A percentile compares a stretch with the other conserved stretches of the same genome.
Conservation (phyloP, 768 basidiomycete species). For the Trametes maxima region DNA sequence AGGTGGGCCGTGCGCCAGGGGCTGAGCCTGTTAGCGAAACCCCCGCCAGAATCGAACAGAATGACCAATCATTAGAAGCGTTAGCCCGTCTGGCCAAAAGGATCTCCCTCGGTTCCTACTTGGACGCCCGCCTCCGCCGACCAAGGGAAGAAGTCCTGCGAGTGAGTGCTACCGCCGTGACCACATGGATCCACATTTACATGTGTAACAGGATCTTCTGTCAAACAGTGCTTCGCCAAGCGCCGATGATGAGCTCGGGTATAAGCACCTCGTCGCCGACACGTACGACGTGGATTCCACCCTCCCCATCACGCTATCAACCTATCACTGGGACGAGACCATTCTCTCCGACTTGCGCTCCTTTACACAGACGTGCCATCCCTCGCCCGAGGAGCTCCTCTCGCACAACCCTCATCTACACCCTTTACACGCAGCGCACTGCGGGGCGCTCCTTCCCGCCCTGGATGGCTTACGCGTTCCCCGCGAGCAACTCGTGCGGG, state of each 20-base stretch:
- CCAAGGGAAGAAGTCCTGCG: slow-evolving; percentile 6
- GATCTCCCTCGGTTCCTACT: slow-evolving; percentile 4
- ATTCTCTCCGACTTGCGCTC: slow-evolving; percentile 9
- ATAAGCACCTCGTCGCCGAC: slow-evolving; percentile 13
- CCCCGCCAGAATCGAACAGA: too few relatives aligned
- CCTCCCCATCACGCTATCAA: slow-evolving; percentile 19
- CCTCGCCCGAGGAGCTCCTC: neutral
- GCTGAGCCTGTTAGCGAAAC: neutral
- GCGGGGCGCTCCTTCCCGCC: slow-evolving; percentile 2
- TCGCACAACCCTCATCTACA: neutral
- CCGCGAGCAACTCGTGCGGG: slow-evolving; percentile 12
- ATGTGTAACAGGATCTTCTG: slow-evolving; percentile 12
- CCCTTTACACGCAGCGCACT: slow-evolving; percentile 11
- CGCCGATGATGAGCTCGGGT: slow-evolving; percentile 25
- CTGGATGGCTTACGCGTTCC: slow-evolving; percentile 17
- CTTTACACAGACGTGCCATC: neutral
- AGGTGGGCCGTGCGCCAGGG: neutral
- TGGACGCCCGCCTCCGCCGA: slow-evolving; percentile 12
- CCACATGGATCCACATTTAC: neutral
- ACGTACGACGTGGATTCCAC: neutral
- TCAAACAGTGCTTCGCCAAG: slow-evolving; percentile 6
- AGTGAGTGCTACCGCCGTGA: neutral
- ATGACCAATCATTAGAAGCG: neutral
- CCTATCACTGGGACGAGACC: slow-evolving; percentile 18
- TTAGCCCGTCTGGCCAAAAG: slow-evolving; percentile 3